Percentiles rank a stretch among this genome's conserved stretches.
These are phyloP conservation scores for Parietaria judaica DNA, from an alignment of 306 rosid species.

Conservation along the genomic window DNA sequence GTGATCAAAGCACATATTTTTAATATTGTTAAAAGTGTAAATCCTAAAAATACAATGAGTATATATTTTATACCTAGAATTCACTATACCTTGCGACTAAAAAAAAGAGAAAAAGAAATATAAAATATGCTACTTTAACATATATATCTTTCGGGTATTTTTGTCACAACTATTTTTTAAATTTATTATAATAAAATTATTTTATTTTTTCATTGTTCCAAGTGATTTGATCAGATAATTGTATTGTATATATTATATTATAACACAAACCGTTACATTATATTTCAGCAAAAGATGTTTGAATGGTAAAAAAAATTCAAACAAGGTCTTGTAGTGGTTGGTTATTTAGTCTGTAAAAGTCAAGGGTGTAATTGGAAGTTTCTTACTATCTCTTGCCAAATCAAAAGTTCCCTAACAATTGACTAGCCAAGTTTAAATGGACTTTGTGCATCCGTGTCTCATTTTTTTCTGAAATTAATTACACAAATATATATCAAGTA, in stretches of 20 bases:
- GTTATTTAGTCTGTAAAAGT: neutral
- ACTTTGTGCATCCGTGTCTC: neutral
- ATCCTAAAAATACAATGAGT: too few relatives aligned
- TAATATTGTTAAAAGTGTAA: too few relatives aligned
- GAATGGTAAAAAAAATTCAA: neutral
- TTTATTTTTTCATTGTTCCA: neutral
- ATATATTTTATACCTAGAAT: too few relatives aligned
- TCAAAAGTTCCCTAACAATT: neutral
- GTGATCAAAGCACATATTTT: too few relatives aligned
- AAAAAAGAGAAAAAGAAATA: too few relatives aligned
- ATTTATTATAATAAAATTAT: neutral
- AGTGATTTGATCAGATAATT: neutral
- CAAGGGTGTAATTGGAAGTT: constrained; percentile 2
- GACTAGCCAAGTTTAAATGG: neutral
- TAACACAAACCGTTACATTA: neutral
- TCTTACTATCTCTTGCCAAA: neutral
- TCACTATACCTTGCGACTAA: too few relatives aligned
- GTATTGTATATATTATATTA: neutral
- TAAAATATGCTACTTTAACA: too few relatives aligned
- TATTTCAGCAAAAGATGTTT: constrained; percentile 15
- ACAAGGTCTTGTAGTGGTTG: constrained; percentile 4
- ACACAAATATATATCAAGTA: too few relatives aligned
- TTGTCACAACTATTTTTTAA: neutral
- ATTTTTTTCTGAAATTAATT: too few relatives aligned
- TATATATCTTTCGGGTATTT: too few relatives aligned